Evolutionary conservation across 2,329 filamentous ascomycete species (phyloP).

Genomic region (Cladosporium sp.): DNA sequence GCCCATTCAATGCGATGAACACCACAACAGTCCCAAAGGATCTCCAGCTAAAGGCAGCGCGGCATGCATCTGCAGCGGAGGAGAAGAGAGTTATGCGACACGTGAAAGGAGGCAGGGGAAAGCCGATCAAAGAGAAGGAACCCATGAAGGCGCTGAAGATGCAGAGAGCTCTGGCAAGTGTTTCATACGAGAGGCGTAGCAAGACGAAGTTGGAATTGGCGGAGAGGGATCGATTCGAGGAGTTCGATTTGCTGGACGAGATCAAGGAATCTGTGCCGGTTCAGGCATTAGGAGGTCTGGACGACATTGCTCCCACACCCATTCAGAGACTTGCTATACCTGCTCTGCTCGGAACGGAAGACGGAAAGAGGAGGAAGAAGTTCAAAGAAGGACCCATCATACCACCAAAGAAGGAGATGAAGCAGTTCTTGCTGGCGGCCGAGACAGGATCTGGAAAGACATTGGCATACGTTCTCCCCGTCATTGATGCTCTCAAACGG

Average conservation of each 20-base stretch:
- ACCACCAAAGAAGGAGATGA: conserved; percentile 44
- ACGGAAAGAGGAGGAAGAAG: conserved; percentile 41
- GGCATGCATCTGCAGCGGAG: conserved; percentile 44
- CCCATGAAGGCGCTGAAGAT: conserved; percentile 87
- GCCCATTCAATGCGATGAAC: conserved; percentile 64
- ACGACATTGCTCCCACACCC: conserved; percentile 78
- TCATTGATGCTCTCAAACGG: conserved; percentile 81
- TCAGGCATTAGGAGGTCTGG: conserved; percentile 74
- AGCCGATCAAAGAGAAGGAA: conserved; percentile 52
- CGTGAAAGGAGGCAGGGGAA: conserved; percentile 48
- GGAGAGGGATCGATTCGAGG: conserved; percentile 75
- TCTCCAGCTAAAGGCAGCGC: conserved; percentile 25
- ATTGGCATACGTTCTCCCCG: conserved; percentile 83
- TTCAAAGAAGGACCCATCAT: conserved; percentile 28
- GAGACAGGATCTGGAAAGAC: conserved; percentile 98
- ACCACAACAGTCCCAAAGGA: conserved; percentile 43
- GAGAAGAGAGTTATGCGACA: conserved; percentile 56
- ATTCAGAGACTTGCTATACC: conserved; percentile 90
- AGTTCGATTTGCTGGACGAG: conserved; percentile 72
- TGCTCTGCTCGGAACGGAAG: conserved; percentile 65
- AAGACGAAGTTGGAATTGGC: conserved; percentile 63
- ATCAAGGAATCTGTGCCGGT: conserved; percentile 70
- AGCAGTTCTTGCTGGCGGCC: conserved; percentile 81
- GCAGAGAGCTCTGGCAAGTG: conserved; percentile 75
- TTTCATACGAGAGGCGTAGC: conserved; percentile 72